Evolutionary conservation across 768 basidiomycete genomes (phyloP).

Genomic region (Suillus ampliporus): DNA sequence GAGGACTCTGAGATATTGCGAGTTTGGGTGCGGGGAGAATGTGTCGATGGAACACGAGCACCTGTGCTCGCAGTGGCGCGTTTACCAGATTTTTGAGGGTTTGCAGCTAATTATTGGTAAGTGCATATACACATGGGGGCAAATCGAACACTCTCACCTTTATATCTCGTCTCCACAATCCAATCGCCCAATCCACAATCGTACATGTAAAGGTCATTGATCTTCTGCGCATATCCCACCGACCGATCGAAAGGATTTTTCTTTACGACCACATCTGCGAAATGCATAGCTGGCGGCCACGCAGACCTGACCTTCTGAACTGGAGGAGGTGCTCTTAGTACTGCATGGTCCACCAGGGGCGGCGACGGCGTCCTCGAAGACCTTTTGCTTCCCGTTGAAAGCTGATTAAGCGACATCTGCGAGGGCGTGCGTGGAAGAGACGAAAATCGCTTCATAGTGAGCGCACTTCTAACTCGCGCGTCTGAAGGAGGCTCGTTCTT

Average conservation of each 20-base stretch:
- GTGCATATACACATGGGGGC: conserved; percentile 6
- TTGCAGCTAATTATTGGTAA: conserved; percentile 24
- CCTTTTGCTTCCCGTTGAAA: conserved; percentile 26
- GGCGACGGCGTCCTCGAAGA: conserved; percentile 32
- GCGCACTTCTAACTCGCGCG: conserved; percentile 30
- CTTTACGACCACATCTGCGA: conserved; percentile 62
- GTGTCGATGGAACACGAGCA: conserved; percentile 41
- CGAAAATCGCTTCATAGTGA: conserved; percentile 50
- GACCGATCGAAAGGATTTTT: conserved; percentile 71
- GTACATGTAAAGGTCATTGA: conserved; percentile 77
- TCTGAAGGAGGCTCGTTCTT: conserved; percentile 32
- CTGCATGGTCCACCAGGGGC: conserved; percentile 40
- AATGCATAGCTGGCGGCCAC: conserved; percentile 74
- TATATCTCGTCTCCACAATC: conserved; percentile 59
- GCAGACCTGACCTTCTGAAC: conserved; percentile 40
- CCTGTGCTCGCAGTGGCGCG: conserved; percentile 31
- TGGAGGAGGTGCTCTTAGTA: conserved; percentile 22
- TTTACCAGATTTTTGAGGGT: conserved; percentile 27
- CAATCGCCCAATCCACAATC: conserved; percentile 84
- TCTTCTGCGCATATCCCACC: conserved; percentile 76
- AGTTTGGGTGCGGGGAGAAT: conserved; percentile 55
- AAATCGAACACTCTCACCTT: conserved; percentile 49
- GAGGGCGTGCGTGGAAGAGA: conserved; percentile 75
- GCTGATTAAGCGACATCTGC: conserved; percentile 45
- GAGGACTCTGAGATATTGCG: conserved; percentile 76